A percentile compares a stretch with the other conserved stretches of the same genome.
Evolutionary conservation across 2,329 filamentous ascomycete species (phyloP).

Genomic region (Westerdykella sp.): DNA sequence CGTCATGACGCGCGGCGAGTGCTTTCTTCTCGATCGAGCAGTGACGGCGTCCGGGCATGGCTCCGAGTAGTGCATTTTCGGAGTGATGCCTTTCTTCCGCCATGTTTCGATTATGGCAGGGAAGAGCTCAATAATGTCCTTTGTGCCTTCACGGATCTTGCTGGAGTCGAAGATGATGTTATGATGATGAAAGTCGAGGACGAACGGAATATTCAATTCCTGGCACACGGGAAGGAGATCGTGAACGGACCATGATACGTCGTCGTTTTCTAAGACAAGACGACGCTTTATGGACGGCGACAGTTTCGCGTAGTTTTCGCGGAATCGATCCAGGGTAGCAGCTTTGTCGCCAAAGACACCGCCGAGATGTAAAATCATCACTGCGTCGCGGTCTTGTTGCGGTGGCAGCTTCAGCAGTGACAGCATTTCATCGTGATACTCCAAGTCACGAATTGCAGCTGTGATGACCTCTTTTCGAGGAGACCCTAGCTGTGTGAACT

Average conservation of each 20-base stretch:
- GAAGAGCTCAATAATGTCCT: slow-evolving; percentile 69
- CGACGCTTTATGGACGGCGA: slow-evolving; percentile 68
- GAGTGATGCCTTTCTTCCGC: slow-evolving; percentile 74
- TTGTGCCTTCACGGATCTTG: slow-evolving; percentile 73
- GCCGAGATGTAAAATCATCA: slow-evolving; percentile 94
- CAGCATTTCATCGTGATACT: slow-evolving; percentile 84
- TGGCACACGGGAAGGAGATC: slow-evolving; percentile 86
- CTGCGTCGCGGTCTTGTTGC: slow-evolving; percentile 75
- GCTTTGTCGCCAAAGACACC: slow-evolving; percentile 82
- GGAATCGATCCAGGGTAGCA: slow-evolving; percentile 71
- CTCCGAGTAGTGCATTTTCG: slow-evolving; percentile 98
- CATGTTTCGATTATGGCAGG: slow-evolving; percentile 77
- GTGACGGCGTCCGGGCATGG: slow-evolving; percentile 71
- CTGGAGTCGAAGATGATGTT: slow-evolving; percentile 80
- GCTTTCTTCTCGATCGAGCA: slow-evolving; percentile 71
- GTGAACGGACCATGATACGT: slow-evolving; percentile 87
- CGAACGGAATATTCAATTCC: slow-evolving; percentile 86
- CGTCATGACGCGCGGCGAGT: slow-evolving; percentile 70
- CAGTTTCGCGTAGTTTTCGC: slow-evolving; percentile 63
- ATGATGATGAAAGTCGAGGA: slow-evolving; percentile 91
- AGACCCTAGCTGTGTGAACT: slow-evolving; percentile 87
- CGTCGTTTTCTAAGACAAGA: slow-evolving; percentile 88
- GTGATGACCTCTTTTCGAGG: slow-evolving; percentile 70
- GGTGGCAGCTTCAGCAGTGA: slow-evolving; percentile 67
- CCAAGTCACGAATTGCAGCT: slow-evolving; percentile 72